Base-by-base conservation (phyloP, 176 grass and related monocot species). In the Avena sativa region DNA sequence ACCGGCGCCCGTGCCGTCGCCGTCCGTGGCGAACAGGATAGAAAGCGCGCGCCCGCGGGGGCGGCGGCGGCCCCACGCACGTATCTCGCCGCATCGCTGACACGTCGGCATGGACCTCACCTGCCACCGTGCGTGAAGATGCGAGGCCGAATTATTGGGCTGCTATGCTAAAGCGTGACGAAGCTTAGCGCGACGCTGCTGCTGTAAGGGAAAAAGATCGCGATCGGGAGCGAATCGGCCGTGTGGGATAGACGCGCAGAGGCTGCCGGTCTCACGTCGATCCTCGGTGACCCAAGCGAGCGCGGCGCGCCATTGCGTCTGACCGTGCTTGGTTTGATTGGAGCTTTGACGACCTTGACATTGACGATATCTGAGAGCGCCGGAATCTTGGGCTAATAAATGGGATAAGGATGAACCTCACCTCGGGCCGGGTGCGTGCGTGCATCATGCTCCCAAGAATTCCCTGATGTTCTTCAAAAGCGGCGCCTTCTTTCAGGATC, bases 321-420 rank as follows among this genome's bases (percentile, higher is more conserved):
- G 20, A 47, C 60, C 13, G 49, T 57, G 75, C 49, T 82, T 59
- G 53, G 59, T 36, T 53, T 76, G 23, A 14, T 20, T 36, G 67
- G 36, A 67, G 49, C 1, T 40, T 64, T 69, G 82, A 64, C 17
- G 32, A 53, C 51, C 13, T 53, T 14, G 74, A 87, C 74, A 12
- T 21, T 16, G 43, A 59, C 8, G 57, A 83, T n/a, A 71, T 65
- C 80, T 7, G 20, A 40, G 46, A 20, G 55, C 36, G 74, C 65
- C 85, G 19, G 84, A 91, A 91, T 84, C 75, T 67, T 21, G 76
- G 47, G 17, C 15, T 40, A 51, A 50, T 40, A 51, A 50, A 65
- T 2, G 76, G 61, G 89, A 91, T 85, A 91, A 88, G 89, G 43
- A 81, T 88, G 76, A 56, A 71, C 80, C 62, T 83, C 15, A 64